Evolutionary conservation across 2,329 filamentous ascomycete species (phyloP), one percentile per base, ranked within the genome.

Genomic region (Penicillium sp.): DNA sequence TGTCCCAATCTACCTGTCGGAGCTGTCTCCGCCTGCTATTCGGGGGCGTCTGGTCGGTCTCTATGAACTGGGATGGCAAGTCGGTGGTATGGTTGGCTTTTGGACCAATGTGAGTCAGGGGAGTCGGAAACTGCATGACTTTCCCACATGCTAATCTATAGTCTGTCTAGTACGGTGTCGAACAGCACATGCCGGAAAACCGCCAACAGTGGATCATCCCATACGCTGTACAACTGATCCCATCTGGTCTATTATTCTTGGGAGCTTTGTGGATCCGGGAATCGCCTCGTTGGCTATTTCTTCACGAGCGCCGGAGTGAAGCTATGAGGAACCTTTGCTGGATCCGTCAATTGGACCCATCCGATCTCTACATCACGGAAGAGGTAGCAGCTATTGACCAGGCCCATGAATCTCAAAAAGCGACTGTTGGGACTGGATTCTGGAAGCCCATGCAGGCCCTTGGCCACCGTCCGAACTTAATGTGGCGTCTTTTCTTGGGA

Each of bases 401-500:
- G 9, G 82, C 84, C 8, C 67, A 86, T 14, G 80, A 85, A 47
- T 65, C 75, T 13, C 82, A 82, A 59, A 67, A 72, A 32, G 59
- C 66, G 2, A 72, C 75, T 17, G 74, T 86, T 23, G 84, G 84
- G 8, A 65, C 75, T 11, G 83, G 84, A 2, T 86, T 88, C 71
- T 86, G 79, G 79, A 79, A 80, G 62, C 81, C 82, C 0, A 84
- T 85, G 66, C 61, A 69, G 44, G 66, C 70, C 7, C 68, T 78
- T 12, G 66, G 72, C 32, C 70, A 68, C 42, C 63, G 75, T 41
- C 68, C 64, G 33, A 73, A 72, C 53, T 72, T 84, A n/a, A 76
- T 77, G 48, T 85, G 78, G 70, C 77, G 84, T 30, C 80, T 90
- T 61, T 75, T 85, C 59, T 71, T 89, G 12, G 84, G 84, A 34